These are phyloP conservation scores for Aspergillus asperescens DNA, from an alignment of 495 filamentous ascomycete genomes.

Conservation along the genomic window DNA sequence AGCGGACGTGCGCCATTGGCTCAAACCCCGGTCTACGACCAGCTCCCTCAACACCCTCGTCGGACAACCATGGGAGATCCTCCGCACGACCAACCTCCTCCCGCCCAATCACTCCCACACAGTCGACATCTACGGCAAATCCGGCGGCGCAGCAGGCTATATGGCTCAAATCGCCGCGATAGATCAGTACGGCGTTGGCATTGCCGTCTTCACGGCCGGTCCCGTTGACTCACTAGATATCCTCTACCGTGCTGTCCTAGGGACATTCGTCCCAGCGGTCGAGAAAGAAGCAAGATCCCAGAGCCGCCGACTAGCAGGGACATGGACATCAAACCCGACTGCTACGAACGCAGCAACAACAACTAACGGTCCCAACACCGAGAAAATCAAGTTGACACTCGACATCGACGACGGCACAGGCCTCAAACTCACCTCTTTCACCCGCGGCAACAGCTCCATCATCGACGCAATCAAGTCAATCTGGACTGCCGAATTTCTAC, in stretches of 20 bases:
- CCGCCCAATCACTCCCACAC: conserved; percentile 10
- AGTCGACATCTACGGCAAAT: conserved; percentile 17
- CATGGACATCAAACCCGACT: conserved; percentile 7
- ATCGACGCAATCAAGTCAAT: conserved; percentile 7
- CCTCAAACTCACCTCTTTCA: conserved; percentile 6
- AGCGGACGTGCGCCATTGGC: conserved; percentile 12
- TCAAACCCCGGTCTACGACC: conserved; percentile 16
- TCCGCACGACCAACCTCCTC: conserved; percentile 9
- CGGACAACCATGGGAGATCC: conserved; percentile 16
- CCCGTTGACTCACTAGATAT: conserved; percentile 14
- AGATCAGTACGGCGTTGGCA: conserved; percentile 15
- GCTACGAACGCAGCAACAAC: no score
- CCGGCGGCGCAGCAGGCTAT: conserved; percentile 16
- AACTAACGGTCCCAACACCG: not conserved
- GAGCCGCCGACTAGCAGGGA: not conserved
- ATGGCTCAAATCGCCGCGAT: conserved; percentile 11
- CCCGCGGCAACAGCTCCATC: conserved; percentile 5
- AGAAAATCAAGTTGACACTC: not conserved
- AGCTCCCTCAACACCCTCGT: conserved; percentile 10
- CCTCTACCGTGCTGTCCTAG: conserved; percentile 13
- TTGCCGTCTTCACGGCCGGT: conserved; percentile 8
- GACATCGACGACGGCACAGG: conserved; percentile 7
- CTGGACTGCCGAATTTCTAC: conserved; percentile 4
- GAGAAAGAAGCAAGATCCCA: conserved; percentile 8
- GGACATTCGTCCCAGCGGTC: conserved; percentile 8